Evolutionary conservation across 805 yeast genomes (phyloP), one percentile per base, ranked within the genome.

Genomic region (Saccharomycopsis amapae): DNA sequence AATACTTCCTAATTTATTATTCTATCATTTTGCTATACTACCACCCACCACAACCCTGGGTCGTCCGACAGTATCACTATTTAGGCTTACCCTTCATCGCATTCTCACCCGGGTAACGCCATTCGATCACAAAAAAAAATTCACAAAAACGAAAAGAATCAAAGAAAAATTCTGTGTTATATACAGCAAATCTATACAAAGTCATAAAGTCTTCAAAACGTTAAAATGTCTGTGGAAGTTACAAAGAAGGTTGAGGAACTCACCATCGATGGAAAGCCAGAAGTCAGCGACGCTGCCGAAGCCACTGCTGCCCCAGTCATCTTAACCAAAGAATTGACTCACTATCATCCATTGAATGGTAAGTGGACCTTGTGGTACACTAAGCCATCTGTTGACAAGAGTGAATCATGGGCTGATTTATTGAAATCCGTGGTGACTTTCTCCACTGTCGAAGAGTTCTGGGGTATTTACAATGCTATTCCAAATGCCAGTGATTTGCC

Each of bases 351-450:
- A 42, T 79, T 90, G 58, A 82, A 85, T 67, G 76, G 82, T 60
- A 78, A 76, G 66, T 90, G 96, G 97, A 87, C 97, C 19, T 76
- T 90, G 61, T 90, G 98, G 98, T 93, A 87, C 75, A 85, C 95
- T 50, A 88, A 88, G 71, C 97, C 98, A 51, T 81, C 86, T 51
- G 78, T 79, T 50, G 84, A 80, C 60, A 73, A 71, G 54, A 70
- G 71, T 55, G 95, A 87, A 68, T 79, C 86, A 58, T 90, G 97
- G 97, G 76, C 86, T 45, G 95, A 89, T 60, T 75, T 88, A 55
- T 75, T 93, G 61, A 88, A 88, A 70, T 94, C 96, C 48, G 94
- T 93, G 42, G 90, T 88, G 56, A 78, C 94, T 20, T 87, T 93
- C 58, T 76, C 80, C 45, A 79, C 96, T n/a, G 97, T 93, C 43